Evolutionary conservation across 2,329 filamentous ascomycete genomes (phyloP), one percentile per base, ranked within the genome.

Genomic region (Tolypocladium paradoxum): DNA sequence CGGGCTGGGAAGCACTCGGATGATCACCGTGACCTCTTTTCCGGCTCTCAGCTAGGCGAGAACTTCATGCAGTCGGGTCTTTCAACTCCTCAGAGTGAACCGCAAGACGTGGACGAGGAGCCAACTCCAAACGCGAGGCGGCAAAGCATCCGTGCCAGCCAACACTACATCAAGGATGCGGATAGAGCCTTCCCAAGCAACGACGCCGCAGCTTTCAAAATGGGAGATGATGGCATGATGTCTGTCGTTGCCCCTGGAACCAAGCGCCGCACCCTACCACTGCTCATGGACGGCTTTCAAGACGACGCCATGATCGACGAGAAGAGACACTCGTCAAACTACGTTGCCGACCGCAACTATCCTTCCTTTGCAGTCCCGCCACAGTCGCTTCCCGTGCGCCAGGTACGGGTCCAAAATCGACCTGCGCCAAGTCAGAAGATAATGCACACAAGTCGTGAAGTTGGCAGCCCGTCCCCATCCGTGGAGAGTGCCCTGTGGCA

Each of bases 1-100:
- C 36, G 11, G 16, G n/a, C 58, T 53, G 47, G 48, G 37, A 14
- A 53, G 49, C 37, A 53, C 58, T 49, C 33, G 29, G 51, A 57
- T 50, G 55, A 59, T 55, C 54, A 57, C 22, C 53, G 53, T 18
- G 64, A 63, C 11, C 53, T 71, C n/a, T 71, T 72, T 40, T 65
- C 62, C 31, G 69, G 69, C 6, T 72, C 69, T 5, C 68, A 71
- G 54, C 64, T 72, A 6, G 68, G 67, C 14, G 69, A 72, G 11
- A 64, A 63, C 47, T 72, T 72, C 40, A 69, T 72, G 68, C 64
- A 67, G 22, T 72, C 69, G 31, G 66, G 68, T 7, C 56, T 69
- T 5, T 69, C 69, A 12, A 70, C 69, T 16, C 69, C 69, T 16
- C 62, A 61, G 18, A 68, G 66, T 33, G 68, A 69, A 14, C 51